These are phyloP conservation scores for Albugo laibachii DNA, from an alignment of 352 stramenopile genomes.

Conservation along the genomic window DNA sequence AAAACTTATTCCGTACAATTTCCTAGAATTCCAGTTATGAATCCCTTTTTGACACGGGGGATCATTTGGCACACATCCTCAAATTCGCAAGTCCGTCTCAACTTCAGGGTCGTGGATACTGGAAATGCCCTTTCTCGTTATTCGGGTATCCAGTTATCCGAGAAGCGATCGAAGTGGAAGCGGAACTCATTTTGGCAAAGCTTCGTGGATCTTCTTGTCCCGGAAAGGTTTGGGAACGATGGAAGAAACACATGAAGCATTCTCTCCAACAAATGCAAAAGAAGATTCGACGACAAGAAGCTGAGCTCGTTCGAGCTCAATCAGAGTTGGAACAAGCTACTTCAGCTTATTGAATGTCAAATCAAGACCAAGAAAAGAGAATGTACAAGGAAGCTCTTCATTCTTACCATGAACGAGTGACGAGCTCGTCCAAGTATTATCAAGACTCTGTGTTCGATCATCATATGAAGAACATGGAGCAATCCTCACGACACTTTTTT, in stretches of 20 bases:
- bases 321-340: too few species aligned
- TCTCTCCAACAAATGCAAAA: slow-evolving; percentile 2
- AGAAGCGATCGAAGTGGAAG: slow-evolving; percentile 2
- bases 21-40: too few species aligned
- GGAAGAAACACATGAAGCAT: slow-evolving; percentile 3
- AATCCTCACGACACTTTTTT: slow-evolving; percentile 4
- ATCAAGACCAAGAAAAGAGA: too few species aligned
- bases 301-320: too few species aligned
- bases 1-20: too few species aligned
- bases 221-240: slow-evolving; percentile 5
- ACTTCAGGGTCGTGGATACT: too few species aligned
- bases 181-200: not conserved
- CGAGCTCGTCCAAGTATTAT: not conserved
- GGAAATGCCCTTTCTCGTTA: not conserved
- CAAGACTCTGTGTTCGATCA: slow-evolving; percentile 8
- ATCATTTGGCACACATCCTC: too few species aligned
- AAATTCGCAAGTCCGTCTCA: too few species aligned
- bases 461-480: slow-evolving; percentile 1
- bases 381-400: too few species aligned
- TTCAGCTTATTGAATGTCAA: too few species aligned
- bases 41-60: too few species aligned
- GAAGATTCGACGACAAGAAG: slow-evolving; percentile 3
- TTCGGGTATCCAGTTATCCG: slow-evolving; percentile 2
- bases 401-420: too few species aligned
- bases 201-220: slow-evolving; percentile 2